Evolutionary conservation across 164 flowering plant genomes (phyloP), one percentile per base, ranked within the genome.

Genomic region (Vitis amurensis): DNA sequence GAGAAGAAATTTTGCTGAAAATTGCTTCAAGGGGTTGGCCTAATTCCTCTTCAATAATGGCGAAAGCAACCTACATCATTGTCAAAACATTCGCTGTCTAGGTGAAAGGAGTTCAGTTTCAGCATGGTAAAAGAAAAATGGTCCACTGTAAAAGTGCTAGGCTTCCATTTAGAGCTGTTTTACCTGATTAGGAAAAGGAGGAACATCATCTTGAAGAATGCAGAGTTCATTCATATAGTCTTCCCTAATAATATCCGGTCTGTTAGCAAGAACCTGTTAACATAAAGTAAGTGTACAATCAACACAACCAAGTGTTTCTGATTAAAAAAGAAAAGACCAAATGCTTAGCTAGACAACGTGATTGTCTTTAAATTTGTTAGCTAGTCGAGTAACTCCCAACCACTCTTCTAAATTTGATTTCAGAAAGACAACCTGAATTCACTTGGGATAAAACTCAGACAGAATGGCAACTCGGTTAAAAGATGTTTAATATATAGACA

Each of bases 131-230:
- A 50, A 7, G 29, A 48, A 19, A 63, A 14, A 53, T 30, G 14
- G 19, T 16, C 52, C 27, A 23, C 16, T 50, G 53, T 17, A 64
- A 59, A 63, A 67, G 50, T 53, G n/a, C 16, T 29, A 19, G 55
- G 11, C 11, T 37, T 44, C 63, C 59, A 19, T 13, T 30, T 0
- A 53, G 16, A 51, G 47, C 31, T 19, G 11, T 57, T 47, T 73
- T 67, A 89, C 99, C 96, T 91, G 80, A 76, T 93, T 95, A 44
- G 99, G 96, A 71, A 92, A 92, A 66, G 99, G 75, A 56, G 99
- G 99, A 78, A 95, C 99, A 79, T 95, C 99, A 89, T 95, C 99
- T 81, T 95, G 99, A 76, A 95, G 97, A 79, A 95, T 93, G 87
- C 99, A 95, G 68, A 95, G 94, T 73, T 95, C 99, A 78, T 87